phyloP scores from a whole-genome alignment of 805 yeast genomes.

The Kluyveromyces wickerhamii region DNA sequence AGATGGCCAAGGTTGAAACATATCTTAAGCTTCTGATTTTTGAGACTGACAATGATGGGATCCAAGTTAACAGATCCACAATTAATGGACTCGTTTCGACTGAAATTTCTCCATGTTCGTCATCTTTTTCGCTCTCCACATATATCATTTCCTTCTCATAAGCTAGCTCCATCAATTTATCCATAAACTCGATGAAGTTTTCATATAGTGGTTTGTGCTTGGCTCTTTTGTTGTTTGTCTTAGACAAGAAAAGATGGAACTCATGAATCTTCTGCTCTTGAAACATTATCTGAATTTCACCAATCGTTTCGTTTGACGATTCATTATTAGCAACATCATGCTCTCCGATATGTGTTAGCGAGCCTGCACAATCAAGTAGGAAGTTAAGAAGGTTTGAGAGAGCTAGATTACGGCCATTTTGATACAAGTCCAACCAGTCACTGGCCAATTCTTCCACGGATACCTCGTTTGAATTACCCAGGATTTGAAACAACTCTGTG shows the following conservation, averaged over 20 bases:
- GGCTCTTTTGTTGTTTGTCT: constrained; percentile 35
- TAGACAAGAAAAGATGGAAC: constrained; percentile 54
- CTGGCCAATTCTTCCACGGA: constrained; percentile 45
- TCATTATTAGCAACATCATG: constrained; percentile 71
- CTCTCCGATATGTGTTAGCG: constrained; percentile 53
- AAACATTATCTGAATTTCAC: constrained; percentile 60
- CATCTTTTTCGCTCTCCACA: constrained; percentile 27
- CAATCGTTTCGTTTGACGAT: constrained; percentile 64
- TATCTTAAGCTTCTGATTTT: constrained; percentile 64
- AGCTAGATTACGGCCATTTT: constrained; percentile 37
- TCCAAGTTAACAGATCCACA: constrained; percentile 62
- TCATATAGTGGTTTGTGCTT: constrained; percentile 39
- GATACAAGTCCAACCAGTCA: constrained; percentile 52
- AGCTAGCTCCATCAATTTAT: constrained; percentile 41
- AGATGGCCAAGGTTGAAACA: constrained; percentile 51
- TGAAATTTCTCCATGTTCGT: constrained; percentile 30
- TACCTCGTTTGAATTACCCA: constrained; percentile 39
- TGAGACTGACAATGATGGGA: constrained; percentile 62
- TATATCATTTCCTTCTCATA: constrained; percentile 59
- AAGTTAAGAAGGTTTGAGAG: constrained; percentile 61
- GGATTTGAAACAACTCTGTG: constrained; percentile 42
- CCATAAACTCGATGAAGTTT: constrained; percentile 50
- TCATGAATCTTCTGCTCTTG: constrained; percentile 57
- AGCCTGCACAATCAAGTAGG: constrained; percentile 63
- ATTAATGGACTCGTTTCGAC: constrained; percentile 20